phyloP scores from a whole-genome alignment of 208 protist genomes.

The Tritrichomonas foetus region DNA sequence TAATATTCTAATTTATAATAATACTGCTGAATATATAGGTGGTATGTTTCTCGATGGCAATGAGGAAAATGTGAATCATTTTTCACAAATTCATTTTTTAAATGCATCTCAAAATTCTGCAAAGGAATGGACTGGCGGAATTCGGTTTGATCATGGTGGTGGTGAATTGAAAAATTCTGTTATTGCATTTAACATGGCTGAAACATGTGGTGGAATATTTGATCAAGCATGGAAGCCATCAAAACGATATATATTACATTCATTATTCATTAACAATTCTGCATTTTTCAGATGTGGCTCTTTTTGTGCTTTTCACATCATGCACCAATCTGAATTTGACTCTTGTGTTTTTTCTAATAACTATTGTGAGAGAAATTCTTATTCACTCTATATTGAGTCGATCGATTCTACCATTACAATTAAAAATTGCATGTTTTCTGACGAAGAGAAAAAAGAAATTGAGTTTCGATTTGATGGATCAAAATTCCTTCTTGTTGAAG shows the following conservation, averaged over 20 bases:
- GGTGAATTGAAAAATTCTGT: neutral
- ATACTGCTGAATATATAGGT: neutral
- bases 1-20: neutral
- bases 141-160: neutral
- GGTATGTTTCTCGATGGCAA: neutral
- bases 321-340: neutral
- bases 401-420: neutral
- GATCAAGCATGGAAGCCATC: neutral
- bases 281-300: neutral
- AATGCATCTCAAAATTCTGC: neutral
- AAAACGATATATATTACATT: neutral
- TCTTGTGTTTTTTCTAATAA: neutral
- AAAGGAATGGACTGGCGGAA: neutral
- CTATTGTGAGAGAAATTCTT: neutral
- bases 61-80: neutral
- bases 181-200: neutral
- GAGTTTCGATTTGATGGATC: neutral
- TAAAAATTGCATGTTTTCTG: neutral
- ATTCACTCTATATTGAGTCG: neutral
- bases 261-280: neutral
- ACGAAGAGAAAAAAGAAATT: neutral
- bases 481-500: neutral
- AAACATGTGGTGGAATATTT: neutral
- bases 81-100: neutral
- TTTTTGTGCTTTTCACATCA: neutral